Percentiles rank a stretch among this genome's conserved stretches.
Conservation (phyloP, 345 rosid species). For the Citrus trifoliata region DNA sequence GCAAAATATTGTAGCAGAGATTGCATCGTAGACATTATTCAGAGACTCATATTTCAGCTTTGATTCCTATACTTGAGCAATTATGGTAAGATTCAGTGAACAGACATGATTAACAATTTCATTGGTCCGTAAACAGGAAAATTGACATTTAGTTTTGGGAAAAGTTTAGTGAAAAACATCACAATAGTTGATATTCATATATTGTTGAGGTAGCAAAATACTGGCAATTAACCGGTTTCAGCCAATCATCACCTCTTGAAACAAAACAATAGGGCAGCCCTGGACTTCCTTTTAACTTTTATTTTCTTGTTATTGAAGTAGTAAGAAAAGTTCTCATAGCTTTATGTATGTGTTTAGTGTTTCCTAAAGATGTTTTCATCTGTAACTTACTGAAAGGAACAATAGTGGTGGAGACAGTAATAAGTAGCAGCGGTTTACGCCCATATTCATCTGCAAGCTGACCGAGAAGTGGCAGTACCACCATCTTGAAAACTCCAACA, state of each 20-base stretch:
- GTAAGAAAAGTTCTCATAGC: neutral
- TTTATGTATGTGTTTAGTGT: neutral
- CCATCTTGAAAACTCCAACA: slow-evolving; percentile 62
- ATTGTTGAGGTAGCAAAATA: neutral
- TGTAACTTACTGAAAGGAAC: slow-evolving; percentile 44
- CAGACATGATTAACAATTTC: neutral
- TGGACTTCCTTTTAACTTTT: neutral
- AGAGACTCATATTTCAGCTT: neutral
- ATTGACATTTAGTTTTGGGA: neutral
- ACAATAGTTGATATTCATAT: neutral
- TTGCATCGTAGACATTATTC: neutral
- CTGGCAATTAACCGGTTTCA: neutral
- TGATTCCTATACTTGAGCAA: neutral
- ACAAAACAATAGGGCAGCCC: neutral
- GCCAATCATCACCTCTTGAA: neutral
- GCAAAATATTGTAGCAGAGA: neutral
- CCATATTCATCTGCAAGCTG: slow-evolving; percentile 62
- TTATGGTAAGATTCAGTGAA: neutral
- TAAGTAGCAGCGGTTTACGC: slow-evolving; percentile 48
- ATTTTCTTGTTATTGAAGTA: neutral
- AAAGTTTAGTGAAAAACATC: neutral
- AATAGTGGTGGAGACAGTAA: slow-evolving; percentile 44
- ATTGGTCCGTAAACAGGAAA: neutral
- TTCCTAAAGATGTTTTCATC: neutral
- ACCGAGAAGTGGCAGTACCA: slow-evolving; percentile 47